A percentile compares a stretch with the other conserved stretches of the same genome.
These are phyloP conservation scores for Ceratocystis smalleyi DNA, from an alignment of 2,329 filamentous ascomycete species.

Conservation along the genomic window DNA sequence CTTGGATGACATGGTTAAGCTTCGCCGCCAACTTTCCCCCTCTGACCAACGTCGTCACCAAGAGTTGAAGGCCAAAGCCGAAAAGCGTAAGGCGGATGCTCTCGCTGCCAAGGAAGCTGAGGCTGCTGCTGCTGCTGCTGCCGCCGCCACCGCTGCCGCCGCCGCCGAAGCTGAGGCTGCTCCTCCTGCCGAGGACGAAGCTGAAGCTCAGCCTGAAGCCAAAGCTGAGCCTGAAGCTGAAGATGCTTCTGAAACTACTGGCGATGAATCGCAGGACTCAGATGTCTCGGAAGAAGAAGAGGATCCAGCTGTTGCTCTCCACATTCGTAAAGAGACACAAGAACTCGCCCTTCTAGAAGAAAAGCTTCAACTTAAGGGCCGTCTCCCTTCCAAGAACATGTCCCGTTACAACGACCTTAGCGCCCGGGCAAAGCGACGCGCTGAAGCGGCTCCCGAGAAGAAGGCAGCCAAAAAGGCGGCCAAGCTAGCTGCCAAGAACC, in stretches of 20 bases:
- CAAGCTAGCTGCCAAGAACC: conserved; percentile 20
- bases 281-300: conserved; percentile 5
- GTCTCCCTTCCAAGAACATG: conserved; percentile 4
- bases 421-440: conserved; percentile 5
- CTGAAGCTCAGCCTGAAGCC: background rate
- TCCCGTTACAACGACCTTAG: conserved; percentile 12
- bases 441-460: conserved; percentile 19
- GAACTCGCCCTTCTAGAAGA: conserved; percentile 12
- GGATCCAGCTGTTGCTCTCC: background rate
- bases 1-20: conserved; percentile 11
- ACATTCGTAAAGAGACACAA: conserved; percentile 7
- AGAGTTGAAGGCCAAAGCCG: conserved; percentile 9
- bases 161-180: conserved; percentile 1
- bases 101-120: conserved; percentile 24
- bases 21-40: conserved; percentile 10
- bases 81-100: conserved; percentile 23
- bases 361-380: conserved; percentile 5
- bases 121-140: conserved; percentile 10
- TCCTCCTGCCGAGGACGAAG: background rate
- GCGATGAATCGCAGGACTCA: conserved; percentile 6
- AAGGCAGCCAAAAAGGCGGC: conserved; percentile 24
- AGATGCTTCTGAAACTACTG: background rate
- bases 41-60: background rate
- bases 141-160: background rate
- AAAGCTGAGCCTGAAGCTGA: background rate